Conservation (phyloP, 345 rosid species). For the Pugionium dolabratum region DNA sequence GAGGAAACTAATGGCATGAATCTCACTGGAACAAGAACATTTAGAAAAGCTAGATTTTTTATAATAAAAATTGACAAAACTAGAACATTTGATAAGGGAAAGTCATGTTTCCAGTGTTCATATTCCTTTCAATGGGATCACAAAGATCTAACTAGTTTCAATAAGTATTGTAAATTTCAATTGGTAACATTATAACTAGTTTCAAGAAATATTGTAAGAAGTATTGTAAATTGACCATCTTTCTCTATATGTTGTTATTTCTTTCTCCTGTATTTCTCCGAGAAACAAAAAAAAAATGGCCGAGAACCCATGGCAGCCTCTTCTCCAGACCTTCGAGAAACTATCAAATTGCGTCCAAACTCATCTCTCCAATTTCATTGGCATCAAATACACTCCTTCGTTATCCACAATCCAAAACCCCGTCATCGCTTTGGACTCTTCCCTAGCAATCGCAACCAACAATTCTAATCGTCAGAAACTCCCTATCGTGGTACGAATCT, state of each 20-base stretch:
- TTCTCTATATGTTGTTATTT: neutral
- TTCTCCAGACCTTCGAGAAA: slow-evolving; percentile 49
- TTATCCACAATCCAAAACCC: slow-evolving; percentile 36
- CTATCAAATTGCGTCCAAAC: slow-evolving; percentile 54
- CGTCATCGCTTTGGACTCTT: slow-evolving; percentile 39
- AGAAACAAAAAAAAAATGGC: slow-evolving; percentile 38
- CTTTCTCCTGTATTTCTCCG: neutral
- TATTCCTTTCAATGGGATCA: neutral
- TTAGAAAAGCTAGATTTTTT: neutral
- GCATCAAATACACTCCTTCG: slow-evolving; percentile 22
- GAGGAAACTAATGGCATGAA: slow-evolving; percentile 27
- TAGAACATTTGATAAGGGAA: neutral
- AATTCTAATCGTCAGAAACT: slow-evolving; percentile 27
- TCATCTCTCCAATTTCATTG: slow-evolving; percentile 54
- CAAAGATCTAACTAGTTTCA: slow-evolving; percentile 9
- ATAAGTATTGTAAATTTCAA: slow-evolving; percentile 12
- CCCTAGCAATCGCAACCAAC: slow-evolving; percentile 37
- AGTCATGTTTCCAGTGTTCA: neutral
- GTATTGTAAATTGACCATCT: neutral
- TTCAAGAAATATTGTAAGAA: no score
- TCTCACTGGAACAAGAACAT: slow-evolving; percentile 12
- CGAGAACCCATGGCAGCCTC: slow-evolving; percentile 57
- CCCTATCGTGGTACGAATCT: slow-evolving; percentile 47
- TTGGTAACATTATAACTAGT: neutral
- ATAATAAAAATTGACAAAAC: slow-evolving; percentile 11